These are phyloP conservation scores for Russula griseocarnosa DNA, from an alignment of 768 basidiomycete genomes.

Conservation along the genomic window DNA sequence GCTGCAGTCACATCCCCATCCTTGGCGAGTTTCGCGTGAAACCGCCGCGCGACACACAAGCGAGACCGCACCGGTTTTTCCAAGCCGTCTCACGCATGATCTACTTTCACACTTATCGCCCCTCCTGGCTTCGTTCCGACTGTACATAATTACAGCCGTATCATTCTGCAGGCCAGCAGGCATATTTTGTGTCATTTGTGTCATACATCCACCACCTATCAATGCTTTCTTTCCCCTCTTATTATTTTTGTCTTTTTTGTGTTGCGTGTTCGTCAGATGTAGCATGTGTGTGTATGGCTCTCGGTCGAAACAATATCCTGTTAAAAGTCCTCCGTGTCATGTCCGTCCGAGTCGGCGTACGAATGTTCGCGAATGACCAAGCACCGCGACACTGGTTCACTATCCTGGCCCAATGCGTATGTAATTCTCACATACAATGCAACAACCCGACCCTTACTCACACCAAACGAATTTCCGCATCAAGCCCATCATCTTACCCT, in stretches of 20 bases:
- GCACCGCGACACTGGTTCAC: neutral
- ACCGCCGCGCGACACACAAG: constrained; percentile 50
- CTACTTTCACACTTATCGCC: constrained; percentile 18
- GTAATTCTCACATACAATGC: constrained; percentile 1
- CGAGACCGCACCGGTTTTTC: constrained; percentile 41
- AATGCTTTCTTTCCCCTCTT: constrained; percentile 23
- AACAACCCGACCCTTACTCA: neutral
- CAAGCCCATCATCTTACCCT: neutral
- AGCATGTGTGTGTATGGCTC: constrained; percentile 44
- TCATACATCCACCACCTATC: constrained; percentile 26
- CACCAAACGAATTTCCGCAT: neutral
- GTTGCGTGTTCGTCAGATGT: constrained; percentile 35
- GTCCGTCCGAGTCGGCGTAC: neutral
- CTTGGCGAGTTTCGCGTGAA: constrained; percentile 76
- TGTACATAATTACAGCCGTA: constrained; percentile 24
- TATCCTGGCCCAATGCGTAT: neutral
- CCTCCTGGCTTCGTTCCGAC: constrained; percentile 7
- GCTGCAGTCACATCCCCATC: constrained; percentile 64
- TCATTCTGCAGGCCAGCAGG: constrained; percentile 9
- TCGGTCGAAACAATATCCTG: constrained; percentile 33
- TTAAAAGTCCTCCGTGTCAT: constrained; percentile 17
- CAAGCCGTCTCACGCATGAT: constrained; percentile 39
- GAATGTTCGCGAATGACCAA: neutral
- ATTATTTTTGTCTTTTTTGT: constrained; percentile 24
- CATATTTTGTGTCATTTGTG: constrained; percentile 21